These are phyloP conservation scores for Hyphopichia homilentoma DNA, from an alignment of 805 yeast species.

Conservation along the genomic window DNA sequence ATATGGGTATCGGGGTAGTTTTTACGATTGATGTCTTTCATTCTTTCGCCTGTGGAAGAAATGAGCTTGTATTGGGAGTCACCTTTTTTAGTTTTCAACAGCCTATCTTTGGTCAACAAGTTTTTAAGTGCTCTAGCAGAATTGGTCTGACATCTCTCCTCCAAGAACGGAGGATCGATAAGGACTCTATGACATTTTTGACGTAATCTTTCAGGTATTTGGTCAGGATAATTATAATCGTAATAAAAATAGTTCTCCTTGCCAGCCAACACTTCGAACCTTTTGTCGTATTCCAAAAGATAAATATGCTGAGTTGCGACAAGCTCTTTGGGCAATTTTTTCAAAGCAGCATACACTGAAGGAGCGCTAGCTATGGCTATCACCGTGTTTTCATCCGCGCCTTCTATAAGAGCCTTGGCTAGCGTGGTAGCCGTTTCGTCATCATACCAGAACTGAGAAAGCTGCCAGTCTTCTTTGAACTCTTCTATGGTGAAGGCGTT, in stretches of 20 bases:
- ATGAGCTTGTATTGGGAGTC: constrained; percentile 47
- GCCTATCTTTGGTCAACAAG: constrained; percentile 43
- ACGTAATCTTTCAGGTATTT: constrained; percentile 52
- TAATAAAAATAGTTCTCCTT: constrained; percentile 62
- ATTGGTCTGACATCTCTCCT: constrained; percentile 76
- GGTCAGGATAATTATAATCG: constrained; percentile 69
- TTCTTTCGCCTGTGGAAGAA: constrained; percentile 89
- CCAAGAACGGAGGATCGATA: constrained; percentile 87
- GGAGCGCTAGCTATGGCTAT: constrained; percentile 86
- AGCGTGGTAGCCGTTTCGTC: constrained; percentile 67
- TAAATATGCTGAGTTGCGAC: constrained; percentile 70
- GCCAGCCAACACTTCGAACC: constrained; percentile 75
- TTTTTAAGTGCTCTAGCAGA: constrained; percentile 52
- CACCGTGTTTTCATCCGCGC: constrained; percentile 68
- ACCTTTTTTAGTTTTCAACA: constrained; percentile 37
- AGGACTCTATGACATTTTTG: constrained; percentile 68
- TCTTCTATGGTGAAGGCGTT: constrained; percentile 55
- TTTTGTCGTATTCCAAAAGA: constrained; percentile 71
- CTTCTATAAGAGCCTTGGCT: constrained; percentile 70
- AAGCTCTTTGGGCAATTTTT: constrained; percentile 44
- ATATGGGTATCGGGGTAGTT: constrained; percentile 62
- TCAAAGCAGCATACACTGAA: constrained; percentile 82
- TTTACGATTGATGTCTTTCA: constrained; percentile 57
- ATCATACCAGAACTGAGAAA: constrained; percentile 88
- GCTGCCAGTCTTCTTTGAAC: constrained; percentile 90